Percentiles rank a stretch among this genome's conserved stretches.
These are phyloP conservation scores for Rhodomyrtus tomentosa DNA, from an alignment of 345 rosid genomes.

Conservation along the genomic window DNA sequence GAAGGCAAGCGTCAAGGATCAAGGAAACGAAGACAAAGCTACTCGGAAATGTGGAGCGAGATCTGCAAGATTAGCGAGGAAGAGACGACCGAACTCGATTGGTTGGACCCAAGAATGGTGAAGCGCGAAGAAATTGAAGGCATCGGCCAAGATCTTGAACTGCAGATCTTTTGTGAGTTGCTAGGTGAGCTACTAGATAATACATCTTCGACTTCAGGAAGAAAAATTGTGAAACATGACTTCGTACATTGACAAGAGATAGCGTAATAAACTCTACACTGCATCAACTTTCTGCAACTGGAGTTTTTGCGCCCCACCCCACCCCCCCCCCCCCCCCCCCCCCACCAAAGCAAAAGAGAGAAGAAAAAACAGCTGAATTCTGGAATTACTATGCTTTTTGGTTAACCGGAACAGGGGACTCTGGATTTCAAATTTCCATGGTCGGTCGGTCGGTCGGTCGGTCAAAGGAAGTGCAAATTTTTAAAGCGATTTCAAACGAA, in stretches of 20 bases:
- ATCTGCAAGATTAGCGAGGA: constrained; percentile 9
- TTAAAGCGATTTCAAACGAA: background rate
- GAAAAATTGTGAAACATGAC: background rate
- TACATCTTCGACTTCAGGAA: background rate
- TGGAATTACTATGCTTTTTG: background rate
- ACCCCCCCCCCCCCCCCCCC: no score
- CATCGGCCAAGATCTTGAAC: constrained; percentile 19
- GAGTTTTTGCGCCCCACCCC: no score
- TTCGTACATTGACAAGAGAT: background rate
- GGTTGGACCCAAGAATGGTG: constrained; percentile 1
- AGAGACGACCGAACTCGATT: constrained; percentile 5
- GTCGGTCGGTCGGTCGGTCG: background rate
- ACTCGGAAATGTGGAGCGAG: constrained; percentile 10
- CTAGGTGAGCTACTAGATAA: constrained; percentile 26
- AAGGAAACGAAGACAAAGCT: background rate
- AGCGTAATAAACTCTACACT: background rate
- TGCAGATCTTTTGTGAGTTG: constrained; percentile 18
- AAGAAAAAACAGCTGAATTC: background rate
- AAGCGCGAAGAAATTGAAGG: constrained; percentile 20
- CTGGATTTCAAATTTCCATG: background rate
- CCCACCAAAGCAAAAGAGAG: background rate
- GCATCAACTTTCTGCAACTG: background rate
- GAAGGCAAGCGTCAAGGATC: constrained; percentile 3
- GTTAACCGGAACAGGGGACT: background rate
- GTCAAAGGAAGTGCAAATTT: background rate